Conservation (phyloP, 2,329 filamentous ascomycete species). For the Zymoseptoria pseudotritici region DNA sequence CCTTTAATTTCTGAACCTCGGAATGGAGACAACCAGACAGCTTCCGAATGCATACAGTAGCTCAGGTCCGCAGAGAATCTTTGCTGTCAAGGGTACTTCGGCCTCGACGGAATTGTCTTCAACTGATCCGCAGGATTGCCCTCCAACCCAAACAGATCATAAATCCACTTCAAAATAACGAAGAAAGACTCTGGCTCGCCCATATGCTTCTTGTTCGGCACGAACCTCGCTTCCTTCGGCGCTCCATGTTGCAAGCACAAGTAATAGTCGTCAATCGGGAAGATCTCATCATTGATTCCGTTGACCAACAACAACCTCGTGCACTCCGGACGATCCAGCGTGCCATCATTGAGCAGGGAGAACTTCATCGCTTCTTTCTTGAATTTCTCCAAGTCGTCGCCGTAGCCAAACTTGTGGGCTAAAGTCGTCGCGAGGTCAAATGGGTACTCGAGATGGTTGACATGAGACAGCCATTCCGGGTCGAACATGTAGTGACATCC, state of each 20-base stretch:
- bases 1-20: no score
- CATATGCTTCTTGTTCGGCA: constrained; percentile 42
- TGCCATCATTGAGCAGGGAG: constrained; percentile 49
- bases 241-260: constrained; percentile 46
- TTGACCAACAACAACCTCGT: constrained; percentile 49
- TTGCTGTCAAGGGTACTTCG: constrained; percentile 31
- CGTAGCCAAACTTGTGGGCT: constrained; percentile 43
- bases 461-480: constrained; percentile 45
- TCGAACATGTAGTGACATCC: constrained; percentile 55
- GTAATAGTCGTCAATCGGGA: constrained; percentile 55
- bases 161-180: constrained; percentile 44
- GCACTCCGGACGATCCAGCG: constrained; percentile 44
- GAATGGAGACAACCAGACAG: no score
- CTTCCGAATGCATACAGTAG: no score
- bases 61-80: no score
- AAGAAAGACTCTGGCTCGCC: constrained; percentile 45
- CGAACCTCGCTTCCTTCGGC: constrained; percentile 46
- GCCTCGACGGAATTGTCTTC: constrained; percentile 41
- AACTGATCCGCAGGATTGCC: constrained; percentile 37
- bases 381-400: constrained; percentile 37
- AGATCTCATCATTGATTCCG: constrained; percentile 53
- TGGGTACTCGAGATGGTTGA: constrained; percentile 52
- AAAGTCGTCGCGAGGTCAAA: constrained; percentile 49
- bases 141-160: constrained; percentile 40
- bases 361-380: constrained; percentile 44